Evolutionary conservation across 805 yeast genomes (phyloP).

Genomic region (Suhomyces sp.): DNA sequence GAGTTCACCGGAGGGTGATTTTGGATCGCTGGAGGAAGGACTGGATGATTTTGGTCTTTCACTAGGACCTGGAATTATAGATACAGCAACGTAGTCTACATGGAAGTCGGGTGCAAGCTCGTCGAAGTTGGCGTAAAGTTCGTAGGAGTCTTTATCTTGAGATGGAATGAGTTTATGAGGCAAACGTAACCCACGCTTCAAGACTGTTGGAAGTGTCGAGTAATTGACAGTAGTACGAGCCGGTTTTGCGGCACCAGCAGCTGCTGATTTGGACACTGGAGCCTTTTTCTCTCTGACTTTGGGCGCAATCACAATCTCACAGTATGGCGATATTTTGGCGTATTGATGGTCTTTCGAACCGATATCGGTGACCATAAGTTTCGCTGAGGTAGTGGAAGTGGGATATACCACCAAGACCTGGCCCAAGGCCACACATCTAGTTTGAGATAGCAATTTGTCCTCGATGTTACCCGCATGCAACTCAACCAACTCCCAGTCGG

Average conservation of each 20-base stretch:
- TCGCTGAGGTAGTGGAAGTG: conserved; percentile 57
- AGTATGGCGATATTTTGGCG: conserved; percentile 57
- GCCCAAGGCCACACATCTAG: conserved; percentile 64
- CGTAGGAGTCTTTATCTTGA: conserved; percentile 30
- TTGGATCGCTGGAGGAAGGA: conserved; percentile 5
- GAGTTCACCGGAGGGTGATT: not conserved
- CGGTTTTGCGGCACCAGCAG: conserved; percentile 52
- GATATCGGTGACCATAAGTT: conserved; percentile 48
- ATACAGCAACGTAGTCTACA: conserved; percentile 48
- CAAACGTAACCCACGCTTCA: conserved; percentile 54
- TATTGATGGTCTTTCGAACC: conserved; percentile 44
- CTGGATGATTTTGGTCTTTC: conserved; percentile 20
- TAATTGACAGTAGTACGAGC: conserved; percentile 13
- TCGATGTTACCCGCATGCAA: conserved; percentile 77
- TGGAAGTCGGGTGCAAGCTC: conserved; percentile 18
- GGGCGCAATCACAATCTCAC: conserved; percentile 81
- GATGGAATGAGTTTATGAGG: conserved; percentile 46
- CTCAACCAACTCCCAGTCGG: conserved; percentile 92
- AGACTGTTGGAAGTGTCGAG: conserved; percentile 31
- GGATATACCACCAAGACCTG: conserved; percentile 72
- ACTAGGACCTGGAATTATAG: conserved; percentile 53
- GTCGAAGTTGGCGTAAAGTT: conserved; percentile 47
- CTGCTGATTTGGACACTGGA: conserved; percentile 39
- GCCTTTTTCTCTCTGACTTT: conserved; percentile 29
- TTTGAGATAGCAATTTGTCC: conserved; percentile 70